Evolutionary conservation across 176 grass and related monocot species (phyloP), one percentile per base, ranked within the genome.

Genomic region (Eleusine indica): DNA sequence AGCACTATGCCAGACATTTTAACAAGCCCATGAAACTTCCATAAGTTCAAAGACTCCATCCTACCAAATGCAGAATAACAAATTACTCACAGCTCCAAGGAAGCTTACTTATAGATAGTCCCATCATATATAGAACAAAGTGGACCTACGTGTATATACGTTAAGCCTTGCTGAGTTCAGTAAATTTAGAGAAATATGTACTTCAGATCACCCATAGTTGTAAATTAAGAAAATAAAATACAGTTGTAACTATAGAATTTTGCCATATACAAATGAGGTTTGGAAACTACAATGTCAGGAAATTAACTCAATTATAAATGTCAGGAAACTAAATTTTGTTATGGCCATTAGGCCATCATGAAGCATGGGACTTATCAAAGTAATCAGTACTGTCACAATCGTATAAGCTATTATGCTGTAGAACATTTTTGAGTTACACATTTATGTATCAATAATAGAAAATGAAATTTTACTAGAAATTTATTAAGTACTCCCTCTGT

Each of bases 1-100:
- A 95, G 18, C 46, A 56, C 69, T 40, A 95, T 80, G 12, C 90
- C 88, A 30, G 83, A 86, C 48, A 82, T 32, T 81, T 92, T 88
- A 6, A 80, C 21, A 12, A 84, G 57, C 44, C 90, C 87, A 57
- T 92, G 88, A 19, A 51, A 47, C 16, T 35, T 90, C 70, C 66
- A 60, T 60, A 60, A n/a, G 56, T 88, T 86, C 52, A 88, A 75
- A 40, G 80, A 73, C 81, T 88, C 87, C 85, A 86, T 88, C 80
- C 90, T 90, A 70, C 41, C n/a, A 63, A 66, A 32, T 66, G 63
- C 14, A 40, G 9, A 72, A 72, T 2, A 66, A 47, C 11, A 79
- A 71, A 52, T 79, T 47, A 65, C 13, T 65, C 60, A 28, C 15
- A 43, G 4, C 46, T 66, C 22, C 46, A 66, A 10, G 38, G 49